Percentiles rank a stretch among this genome's conserved stretches.
These are phyloP conservation scores for Powellomyces hirtus DNA, from an alignment of 192 early-diverging fungal species.

Conservation along the genomic window DNA sequence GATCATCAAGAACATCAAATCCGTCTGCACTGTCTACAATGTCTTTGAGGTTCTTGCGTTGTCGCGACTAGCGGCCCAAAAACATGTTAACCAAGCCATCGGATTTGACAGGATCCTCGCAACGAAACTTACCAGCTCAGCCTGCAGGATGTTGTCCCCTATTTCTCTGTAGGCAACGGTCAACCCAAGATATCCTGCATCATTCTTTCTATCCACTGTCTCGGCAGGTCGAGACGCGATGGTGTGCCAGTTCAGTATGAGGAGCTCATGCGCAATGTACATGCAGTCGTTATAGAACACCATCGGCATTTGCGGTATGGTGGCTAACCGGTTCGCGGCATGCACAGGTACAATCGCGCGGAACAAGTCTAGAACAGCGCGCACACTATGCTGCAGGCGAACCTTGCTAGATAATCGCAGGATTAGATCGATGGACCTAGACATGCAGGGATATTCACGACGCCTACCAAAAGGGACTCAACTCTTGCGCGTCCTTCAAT, in stretches of 20 bases:
- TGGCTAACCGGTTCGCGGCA: slow-evolving; percentile 41
- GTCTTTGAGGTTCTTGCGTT: slow-evolving; percentile 10
- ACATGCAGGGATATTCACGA: not conserved
- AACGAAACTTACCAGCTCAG: slow-evolving; percentile 39
- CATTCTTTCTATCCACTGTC: no score
- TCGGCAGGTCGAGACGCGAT: not conserved
- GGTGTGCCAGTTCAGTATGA: slow-evolving; percentile 13
- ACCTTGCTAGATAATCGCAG: not conserved
- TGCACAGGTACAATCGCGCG: slow-evolving; percentile 59
- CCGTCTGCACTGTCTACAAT: slow-evolving; percentile 14
- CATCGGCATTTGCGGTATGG: slow-evolving; percentile 53
- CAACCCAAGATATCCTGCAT: not conserved
- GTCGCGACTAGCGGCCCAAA: not conserved
- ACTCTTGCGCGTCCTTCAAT: not conserved
- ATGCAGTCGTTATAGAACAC: slow-evolving; percentile 74
- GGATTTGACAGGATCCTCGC: not conserved
- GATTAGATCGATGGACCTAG: not conserved
- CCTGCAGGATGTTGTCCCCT: slow-evolving; percentile 34
- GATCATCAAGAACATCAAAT: slow-evolving; percentile 32
- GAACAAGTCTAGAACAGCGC: slow-evolving; percentile 49
- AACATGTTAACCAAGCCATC: not conserved
- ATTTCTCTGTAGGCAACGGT: not conserved
- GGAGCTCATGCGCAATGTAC: slow-evolving; percentile 42
- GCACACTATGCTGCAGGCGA: not conserved
- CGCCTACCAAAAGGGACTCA: slow-evolving; percentile 12